Conservation (phyloP, 2,329 filamentous ascomycete genomes). For the Ophiognomonia clavigignenti-juglandacearum region DNA sequence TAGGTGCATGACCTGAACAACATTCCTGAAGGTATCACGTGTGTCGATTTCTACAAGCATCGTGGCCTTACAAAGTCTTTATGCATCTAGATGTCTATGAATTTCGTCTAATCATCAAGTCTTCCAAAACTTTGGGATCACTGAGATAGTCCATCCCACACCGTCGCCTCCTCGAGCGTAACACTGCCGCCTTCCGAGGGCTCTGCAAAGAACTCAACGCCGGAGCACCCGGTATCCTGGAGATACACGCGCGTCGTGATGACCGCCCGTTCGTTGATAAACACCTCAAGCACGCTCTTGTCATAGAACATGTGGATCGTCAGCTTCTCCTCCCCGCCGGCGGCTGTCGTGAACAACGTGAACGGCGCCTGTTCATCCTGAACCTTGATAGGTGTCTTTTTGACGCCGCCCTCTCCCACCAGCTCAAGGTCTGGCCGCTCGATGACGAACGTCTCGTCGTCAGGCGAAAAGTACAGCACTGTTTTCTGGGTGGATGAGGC, state of each 20-base stretch:
- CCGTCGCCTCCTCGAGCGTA: constrained; percentile 2
- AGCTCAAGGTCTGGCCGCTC: constrained; percentile 26
- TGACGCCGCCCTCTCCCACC: not conserved
- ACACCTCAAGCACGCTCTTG: constrained; percentile 38
- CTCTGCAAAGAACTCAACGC: constrained; percentile 23
- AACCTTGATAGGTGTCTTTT: constrained; percentile 20
- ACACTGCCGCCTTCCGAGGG: not conserved
- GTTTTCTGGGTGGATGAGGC: constrained; percentile 23
- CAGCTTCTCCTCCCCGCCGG: constrained; percentile 28
- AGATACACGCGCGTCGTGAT: constrained; percentile 34
- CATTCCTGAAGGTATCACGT: not conserved
- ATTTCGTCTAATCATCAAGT: too few species aligned
- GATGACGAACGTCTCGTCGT: constrained; percentile 34
- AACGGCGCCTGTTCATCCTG: constrained; percentile 36
- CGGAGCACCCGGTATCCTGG: constrained; percentile 12
- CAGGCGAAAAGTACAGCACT: constrained; percentile 32
- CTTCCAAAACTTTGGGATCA: too few species aligned
- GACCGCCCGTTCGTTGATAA: constrained; percentile 37
- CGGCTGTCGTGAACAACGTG: constrained; percentile 36
- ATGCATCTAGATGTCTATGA: not conserved
- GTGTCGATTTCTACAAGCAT: not conserved
- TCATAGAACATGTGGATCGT: constrained; percentile 38
- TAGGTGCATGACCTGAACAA: not conserved
- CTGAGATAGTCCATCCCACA: constrained; percentile 7
- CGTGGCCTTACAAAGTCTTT: not conserved